Evolutionary conservation across 371 early-diverging fungal genomes (phyloP), one percentile per base, ranked within the genome.

Genomic region (Lichtheimia ramosa): DNA sequence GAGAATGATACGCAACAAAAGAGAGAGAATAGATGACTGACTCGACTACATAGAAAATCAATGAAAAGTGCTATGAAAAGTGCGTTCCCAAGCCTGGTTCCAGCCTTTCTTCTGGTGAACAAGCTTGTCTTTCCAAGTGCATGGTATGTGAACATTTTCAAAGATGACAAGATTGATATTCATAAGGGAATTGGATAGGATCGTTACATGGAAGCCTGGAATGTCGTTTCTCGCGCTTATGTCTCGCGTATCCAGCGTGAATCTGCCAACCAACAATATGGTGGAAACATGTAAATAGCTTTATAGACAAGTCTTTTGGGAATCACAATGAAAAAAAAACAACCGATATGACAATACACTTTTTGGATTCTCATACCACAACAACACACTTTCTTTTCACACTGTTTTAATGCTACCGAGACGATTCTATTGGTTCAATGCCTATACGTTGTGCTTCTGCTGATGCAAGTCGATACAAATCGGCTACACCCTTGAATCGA

Each of bases 121-220:
- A 89, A 77, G 85, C 82, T 43, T 89, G 90, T 71, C 71, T 93
- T 43, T 82, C 86, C 40, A 88, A 89, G 78, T 93, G 93, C 81
- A 89, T 91, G 85, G 34, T 34, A 34, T 34, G 34, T 34, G 2
- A 7, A 5, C 6, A 7, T 27, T 5, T 5, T 2, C 7, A 27
- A 0, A 7, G 27, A 7, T 5, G 27, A 3, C 3, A 5, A 4
- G 27, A 27, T 27, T 5, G 27, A 27, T 27, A 27, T 27, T 27
- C 6, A 27, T 3, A 27, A 27, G 27, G 27, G 27, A 27, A 27
- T 5, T 25, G 25, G 2, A 25, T 34, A 34, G 34, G 92, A 92
- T 66, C 89, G 91, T 63, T 93, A 91, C 79, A 86, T 93, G 86
- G 90, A 91, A 60, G 85, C 92, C 56, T 93, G 93, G 93, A 92